Evolutionary conservation across 2,329 filamentous ascomycete genomes (phyloP).

Genomic region (Fusarium sp.): DNA sequence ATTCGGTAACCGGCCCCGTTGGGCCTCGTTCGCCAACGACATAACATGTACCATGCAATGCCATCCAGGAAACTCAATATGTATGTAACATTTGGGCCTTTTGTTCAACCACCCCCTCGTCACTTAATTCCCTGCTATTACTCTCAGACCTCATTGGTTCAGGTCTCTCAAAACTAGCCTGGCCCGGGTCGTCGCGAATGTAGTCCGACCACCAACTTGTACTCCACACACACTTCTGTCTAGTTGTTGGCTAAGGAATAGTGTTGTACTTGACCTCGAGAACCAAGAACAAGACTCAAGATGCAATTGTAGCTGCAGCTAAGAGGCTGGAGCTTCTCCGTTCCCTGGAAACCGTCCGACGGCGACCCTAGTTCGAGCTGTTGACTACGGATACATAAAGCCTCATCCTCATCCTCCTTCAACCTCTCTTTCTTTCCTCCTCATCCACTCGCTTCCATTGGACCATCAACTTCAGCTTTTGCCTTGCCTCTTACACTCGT

Average conservation of each 20-base stretch:
- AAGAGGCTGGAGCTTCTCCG: slow-evolving; percentile 17
- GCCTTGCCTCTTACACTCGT: slow-evolving; percentile 46
- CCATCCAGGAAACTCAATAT: background rate
- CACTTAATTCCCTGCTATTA: slow-evolving; percentile 21
- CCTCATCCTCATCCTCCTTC: slow-evolving; percentile 32
- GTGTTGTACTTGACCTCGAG: background rate
- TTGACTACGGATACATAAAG: slow-evolving; percentile 49
- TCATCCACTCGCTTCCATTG: slow-evolving; percentile 50
- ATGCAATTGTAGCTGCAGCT: slow-evolving; percentile 14
- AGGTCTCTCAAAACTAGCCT: background rate
- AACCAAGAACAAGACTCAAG: slow-evolving; percentile 23
- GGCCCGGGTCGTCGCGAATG: slow-evolving; percentile 41
- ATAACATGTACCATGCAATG: slow-evolving; percentile 3
- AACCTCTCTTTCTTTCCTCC: slow-evolving; percentile 27
- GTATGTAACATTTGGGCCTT: slow-evolving; percentile 11
- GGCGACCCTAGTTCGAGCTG: background rate
- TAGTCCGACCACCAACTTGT: slow-evolving; percentile 14
- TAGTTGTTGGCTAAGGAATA: background rate
- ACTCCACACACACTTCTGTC: slow-evolving; percentile 20
- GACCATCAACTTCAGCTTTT: slow-evolving; percentile 32
- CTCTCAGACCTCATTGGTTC: slow-evolving; percentile 30
- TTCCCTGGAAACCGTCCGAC: slow-evolving; percentile 19
- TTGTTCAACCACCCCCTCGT: slow-evolving; percentile 11
- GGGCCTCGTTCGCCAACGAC: slow-evolving; percentile 3
- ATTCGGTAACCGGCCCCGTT: slow-evolving; percentile 40